A percentile compares a stretch with the other conserved stretches of the same genome.
These are phyloP conservation scores for Sarcomyxa edulis DNA, from an alignment of 768 basidiomycete species.

Conservation along the genomic window DNA sequence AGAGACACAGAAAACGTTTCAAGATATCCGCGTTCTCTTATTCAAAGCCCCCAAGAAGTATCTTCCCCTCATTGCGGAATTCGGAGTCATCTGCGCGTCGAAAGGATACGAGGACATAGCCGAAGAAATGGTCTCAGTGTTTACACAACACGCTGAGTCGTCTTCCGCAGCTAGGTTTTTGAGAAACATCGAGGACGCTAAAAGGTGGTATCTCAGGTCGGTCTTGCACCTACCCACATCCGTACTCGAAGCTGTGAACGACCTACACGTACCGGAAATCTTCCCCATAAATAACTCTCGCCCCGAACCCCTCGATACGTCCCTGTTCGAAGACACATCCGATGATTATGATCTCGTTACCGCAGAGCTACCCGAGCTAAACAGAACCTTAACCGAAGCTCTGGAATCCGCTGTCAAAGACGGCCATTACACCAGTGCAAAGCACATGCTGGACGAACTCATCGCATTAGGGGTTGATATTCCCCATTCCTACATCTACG, in stretches of 20 bases:
- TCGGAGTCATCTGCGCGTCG: constrained; percentile 1
- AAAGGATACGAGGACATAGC: too few relatives aligned
- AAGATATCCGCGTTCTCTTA: too few relatives aligned
- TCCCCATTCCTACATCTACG: constrained; percentile 28
- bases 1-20: too few relatives aligned
- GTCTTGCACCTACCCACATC: too few relatives aligned
- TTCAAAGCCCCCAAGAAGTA: too few relatives aligned
- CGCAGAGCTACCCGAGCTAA: background rate
- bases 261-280: too few relatives aligned
- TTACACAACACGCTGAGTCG: constrained; percentile 5
- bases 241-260: too few relatives aligned
- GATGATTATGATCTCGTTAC: constrained; percentile 3
- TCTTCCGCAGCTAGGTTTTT: too few relatives aligned
- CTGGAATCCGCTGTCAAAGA: constrained; percentile 22
- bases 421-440: constrained; percentile 24
- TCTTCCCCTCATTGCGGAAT: background rate
- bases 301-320: constrained; percentile 3
- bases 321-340: constrained; percentile 9
- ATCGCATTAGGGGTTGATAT: constrained; percentile 30
- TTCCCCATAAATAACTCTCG: constrained; percentile 6
- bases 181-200: too few relatives aligned
- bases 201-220: too few relatives aligned
- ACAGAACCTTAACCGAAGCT: constrained; percentile 7
- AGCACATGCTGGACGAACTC: constrained; percentile 33
- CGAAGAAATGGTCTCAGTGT: too few relatives aligned